A percentile compares a stretch with the other conserved stretches of the same genome.
Conservation (phyloP, 164 flowering plant genomes). For the Vitis riparia region DNA sequence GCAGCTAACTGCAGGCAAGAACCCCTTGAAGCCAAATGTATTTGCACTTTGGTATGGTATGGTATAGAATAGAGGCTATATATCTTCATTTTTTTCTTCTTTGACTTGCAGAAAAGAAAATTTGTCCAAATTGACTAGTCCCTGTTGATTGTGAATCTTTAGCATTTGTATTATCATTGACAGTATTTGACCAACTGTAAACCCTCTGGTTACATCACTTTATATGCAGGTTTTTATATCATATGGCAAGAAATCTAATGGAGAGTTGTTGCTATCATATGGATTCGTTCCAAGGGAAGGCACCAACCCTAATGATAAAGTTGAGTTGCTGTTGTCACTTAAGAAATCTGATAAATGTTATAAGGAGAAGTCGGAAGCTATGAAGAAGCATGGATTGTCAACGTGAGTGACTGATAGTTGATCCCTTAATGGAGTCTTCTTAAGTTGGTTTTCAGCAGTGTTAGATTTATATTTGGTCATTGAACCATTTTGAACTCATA, state of each 20-base stretch:
- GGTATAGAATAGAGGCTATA: not conserved
- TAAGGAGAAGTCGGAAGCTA: conserved; percentile 69
- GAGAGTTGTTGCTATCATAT: conserved; percentile 91
- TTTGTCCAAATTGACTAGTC: not conserved
- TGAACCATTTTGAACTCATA: not conserved
- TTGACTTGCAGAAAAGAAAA: not conserved
- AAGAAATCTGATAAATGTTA: conserved; percentile 75
- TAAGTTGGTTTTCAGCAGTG: not conserved
- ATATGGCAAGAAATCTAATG: conserved; percentile 96
- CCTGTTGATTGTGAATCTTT: not conserved
- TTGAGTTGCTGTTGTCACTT: conserved; percentile 68
- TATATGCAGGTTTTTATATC: conserved; percentile 82
- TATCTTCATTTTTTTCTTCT: not conserved
- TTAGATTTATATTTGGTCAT: not conserved
- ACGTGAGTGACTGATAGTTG: conserved; percentile 44
- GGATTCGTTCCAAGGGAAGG: conserved; percentile 96
- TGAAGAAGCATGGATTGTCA: conserved; percentile 70
- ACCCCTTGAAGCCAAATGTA: too few relatives aligned
- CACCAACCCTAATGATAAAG: conserved; percentile 88
- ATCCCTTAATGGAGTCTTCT: not conserved
- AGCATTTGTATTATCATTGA: too few relatives aligned
- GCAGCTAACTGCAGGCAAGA: too few relatives aligned
- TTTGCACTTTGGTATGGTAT: too few relatives aligned
- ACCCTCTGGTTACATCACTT: not conserved
- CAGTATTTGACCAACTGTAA: not conserved